Evolutionary conservation across 148 eudicot species (phyloP).

Genomic region (Suaeda aralocaspica): DNA sequence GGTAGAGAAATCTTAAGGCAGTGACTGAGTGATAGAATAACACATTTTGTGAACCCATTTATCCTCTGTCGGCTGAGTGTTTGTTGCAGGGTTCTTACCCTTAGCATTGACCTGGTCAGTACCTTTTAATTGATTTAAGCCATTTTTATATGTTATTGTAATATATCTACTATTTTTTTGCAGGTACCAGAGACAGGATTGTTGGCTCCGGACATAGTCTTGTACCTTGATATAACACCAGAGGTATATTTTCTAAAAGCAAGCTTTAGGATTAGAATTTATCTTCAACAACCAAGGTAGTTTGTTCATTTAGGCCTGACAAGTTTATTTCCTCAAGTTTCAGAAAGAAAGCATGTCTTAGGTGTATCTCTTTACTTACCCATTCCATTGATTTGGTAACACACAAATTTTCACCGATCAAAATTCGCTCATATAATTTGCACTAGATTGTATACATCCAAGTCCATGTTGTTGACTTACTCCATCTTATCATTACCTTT

Average conservation of each 20-base stretch:
- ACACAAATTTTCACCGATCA: too few species aligned
- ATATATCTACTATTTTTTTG: constrained; percentile 10
- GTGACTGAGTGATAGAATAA: neutral
- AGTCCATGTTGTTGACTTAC: neutral
- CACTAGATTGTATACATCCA: neutral
- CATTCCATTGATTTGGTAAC: neutral
- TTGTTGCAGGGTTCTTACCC: neutral
- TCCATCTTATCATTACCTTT: too few species aligned
- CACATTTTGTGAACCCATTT: neutral
- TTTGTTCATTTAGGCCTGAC: neutral
- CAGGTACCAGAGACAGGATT: constrained; percentile 93
- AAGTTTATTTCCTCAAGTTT: neutral
- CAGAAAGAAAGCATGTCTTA: neutral
- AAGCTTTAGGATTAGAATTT: neutral
- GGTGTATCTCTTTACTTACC: neutral
- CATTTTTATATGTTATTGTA: neutral
- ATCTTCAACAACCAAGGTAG: neutral
- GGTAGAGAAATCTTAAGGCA: neutral
- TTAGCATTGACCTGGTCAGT: neutral
- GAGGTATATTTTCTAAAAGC: constrained; percentile 46
- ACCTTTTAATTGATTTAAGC: neutral
- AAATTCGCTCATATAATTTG: neutral
- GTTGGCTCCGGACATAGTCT: constrained; percentile 87
- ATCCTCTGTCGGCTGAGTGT: neutral
- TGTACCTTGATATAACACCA: constrained; percentile 89